Conservation (phyloP, 352 stramenopile genomes). For the Phytophthora sp. region DNA sequence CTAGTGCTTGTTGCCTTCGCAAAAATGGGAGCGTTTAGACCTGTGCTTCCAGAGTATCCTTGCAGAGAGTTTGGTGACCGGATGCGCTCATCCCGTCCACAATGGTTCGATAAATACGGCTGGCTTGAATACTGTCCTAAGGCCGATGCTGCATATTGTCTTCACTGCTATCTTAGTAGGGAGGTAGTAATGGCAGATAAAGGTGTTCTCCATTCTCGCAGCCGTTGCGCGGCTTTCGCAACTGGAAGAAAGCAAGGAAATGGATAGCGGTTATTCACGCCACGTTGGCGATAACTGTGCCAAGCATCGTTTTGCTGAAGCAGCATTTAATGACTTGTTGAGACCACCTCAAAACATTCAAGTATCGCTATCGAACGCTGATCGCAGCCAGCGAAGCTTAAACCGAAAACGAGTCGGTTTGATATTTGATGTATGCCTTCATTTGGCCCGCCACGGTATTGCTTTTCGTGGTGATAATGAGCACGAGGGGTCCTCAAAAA, state of each 20-base stretch:
- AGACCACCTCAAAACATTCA: background rate
- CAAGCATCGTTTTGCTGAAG: background rate
- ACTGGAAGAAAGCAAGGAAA: background rate
- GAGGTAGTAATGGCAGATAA: too few relatives aligned
- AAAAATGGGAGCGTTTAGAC: too few relatives aligned
- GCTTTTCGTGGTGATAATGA: background rate
- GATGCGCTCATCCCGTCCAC: too few relatives aligned
- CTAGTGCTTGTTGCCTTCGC: too few relatives aligned
- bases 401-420: background rate
- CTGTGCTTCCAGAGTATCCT: too few relatives aligned
- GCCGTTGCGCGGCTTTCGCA: background rate
- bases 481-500: background rate
- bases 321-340: background rate
- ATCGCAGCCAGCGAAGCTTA: background rate
- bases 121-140: too few relatives aligned
- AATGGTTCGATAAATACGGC: too few relatives aligned
- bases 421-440: background rate
- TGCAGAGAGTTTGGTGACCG: too few relatives aligned
- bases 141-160: too few relatives aligned
- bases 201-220: too few relatives aligned
- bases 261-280: background rate
- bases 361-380: background rate
- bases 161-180: too few relatives aligned
- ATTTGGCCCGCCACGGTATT: background rate
- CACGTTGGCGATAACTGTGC: background rate